Base-by-base conservation (phyloP, 805 yeast species). In the Candida oleophila region DNA sequence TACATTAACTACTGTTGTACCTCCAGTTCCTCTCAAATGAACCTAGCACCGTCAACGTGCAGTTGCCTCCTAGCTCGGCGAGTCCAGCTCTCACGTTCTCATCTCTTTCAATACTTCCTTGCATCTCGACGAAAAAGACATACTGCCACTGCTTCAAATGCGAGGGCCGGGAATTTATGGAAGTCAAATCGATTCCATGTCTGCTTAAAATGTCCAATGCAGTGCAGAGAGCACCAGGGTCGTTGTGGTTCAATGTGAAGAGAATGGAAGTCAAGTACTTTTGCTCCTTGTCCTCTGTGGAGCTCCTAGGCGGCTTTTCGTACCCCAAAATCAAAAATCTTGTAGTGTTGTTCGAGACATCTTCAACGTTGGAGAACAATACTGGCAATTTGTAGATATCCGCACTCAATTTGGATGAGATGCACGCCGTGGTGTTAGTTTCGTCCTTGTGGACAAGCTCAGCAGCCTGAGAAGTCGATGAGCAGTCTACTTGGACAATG, bases 401-500 rank as follows among this genome's bases (percentile, higher is more conserved):
- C 5, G 90, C 80, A 3, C 96, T 92, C 46, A 82, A 77, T 11
- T 66, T 61, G 21, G 94, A 81, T 1, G 89, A 90, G 50, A 89
- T 84, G 7, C 96, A 90, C 7, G 91, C 85, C 2, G 77, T 65
- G 3, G 74, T 48, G 53, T 73, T 51, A 19, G 68, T 53, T 53
- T 56, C 59, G 41, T 72, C 66, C 15, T 65, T 48, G 3, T 68
- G 53, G 2, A 88, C 86, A 40, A 77, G 62, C 51, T 81, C 81
- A 0, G 94, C 97, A 1, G 97, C 98, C 54, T 78, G 80, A 0
- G 96, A 85, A 0, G 98, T 92, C 0, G 97, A 89, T 1, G 77
- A 73, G 2, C 84, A 74, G 63, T 55, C n/a, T 53, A 69, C 19
- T 62, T 55, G 14, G 68, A 8, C 51, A 3, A 41, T 65, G 34